phyloP scores from a whole-genome alignment of 2,329 filamentous ascomycete genomes.

The Ascochyta viciae-villosae region DNA sequence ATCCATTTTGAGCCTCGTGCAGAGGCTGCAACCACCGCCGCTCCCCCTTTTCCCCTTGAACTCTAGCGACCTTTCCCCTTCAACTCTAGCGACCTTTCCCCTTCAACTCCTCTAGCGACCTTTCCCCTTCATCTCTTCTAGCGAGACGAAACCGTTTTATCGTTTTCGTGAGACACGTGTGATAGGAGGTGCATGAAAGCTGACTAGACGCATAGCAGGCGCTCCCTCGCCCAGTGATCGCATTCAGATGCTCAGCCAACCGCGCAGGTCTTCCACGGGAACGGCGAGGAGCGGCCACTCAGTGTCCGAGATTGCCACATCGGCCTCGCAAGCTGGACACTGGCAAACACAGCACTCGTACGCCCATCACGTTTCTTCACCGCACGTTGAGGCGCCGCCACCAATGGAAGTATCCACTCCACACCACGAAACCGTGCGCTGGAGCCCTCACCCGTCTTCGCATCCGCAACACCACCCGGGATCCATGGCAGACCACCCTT shows the following conservation, averaged over 20 bases:
- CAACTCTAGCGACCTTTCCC: neutral
- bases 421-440: constrained; percentile 40
- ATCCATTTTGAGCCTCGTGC: constrained; percentile 36
- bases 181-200: constrained; percentile 27
- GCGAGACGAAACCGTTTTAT: constrained; percentile 16
- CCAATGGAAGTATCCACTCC: constrained; percentile 39
- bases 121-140: neutral
- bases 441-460: constrained; percentile 43
- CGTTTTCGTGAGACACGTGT: constrained; percentile 19
- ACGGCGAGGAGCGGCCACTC: constrained; percentile 49
- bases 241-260: constrained; percentile 49
- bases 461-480: constrained; percentile 45
- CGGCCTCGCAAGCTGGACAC: constrained; percentile 46
- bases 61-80: neutral
- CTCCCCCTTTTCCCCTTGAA: neutral
- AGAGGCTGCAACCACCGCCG: constrained; percentile 30
- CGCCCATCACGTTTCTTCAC: constrained; percentile 42
- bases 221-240: constrained; percentile 50
- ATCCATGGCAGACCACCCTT: constrained; percentile 42
- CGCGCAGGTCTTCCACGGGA: constrained; percentile 46
- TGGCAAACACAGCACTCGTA: constrained; percentile 48
- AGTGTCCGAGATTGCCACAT: constrained; percentile 46
- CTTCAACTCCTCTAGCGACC: constrained; percentile 6
- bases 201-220: constrained; percentile 32
- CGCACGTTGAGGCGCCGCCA: constrained; percentile 42